Evolutionary conservation across 2,329 filamentous ascomycete genomes (phyloP).

Genomic region (Elsinoe fawcettii): DNA sequence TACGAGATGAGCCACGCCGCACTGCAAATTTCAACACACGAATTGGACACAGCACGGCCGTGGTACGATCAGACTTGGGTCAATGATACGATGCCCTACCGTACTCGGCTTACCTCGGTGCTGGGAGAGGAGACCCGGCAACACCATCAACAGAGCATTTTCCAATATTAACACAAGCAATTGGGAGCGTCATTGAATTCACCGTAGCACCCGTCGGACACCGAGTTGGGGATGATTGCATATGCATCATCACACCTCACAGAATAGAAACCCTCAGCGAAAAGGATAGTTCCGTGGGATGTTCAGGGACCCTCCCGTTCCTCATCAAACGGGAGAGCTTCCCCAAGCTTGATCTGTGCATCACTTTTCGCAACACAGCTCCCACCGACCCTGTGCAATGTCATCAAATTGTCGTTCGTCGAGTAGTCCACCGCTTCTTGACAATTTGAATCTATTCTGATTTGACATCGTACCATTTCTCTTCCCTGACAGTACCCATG

Average conservation of each 20-base stretch:
- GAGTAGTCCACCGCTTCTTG: not conserved
- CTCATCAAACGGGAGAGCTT: slow-evolving; percentile 14
- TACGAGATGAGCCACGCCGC: slow-evolving; percentile 4
- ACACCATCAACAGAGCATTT: not conserved
- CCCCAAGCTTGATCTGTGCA: slow-evolving; percentile 12
- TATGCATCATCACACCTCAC: slow-evolving; percentile 1
- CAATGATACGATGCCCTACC: not conserved
- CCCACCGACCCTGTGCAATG: not conserved
- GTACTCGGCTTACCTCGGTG: not conserved
- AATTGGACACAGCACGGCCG: not conserved
- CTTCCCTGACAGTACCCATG: not conserved
- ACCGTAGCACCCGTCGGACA: slow-evolving; percentile 8
- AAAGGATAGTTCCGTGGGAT: not conserved
- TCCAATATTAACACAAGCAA: too few relatives aligned
- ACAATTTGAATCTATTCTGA: not conserved
- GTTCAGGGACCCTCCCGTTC: slow-evolving; percentile 7
- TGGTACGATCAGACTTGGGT: not conserved
- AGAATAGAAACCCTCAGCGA: not conserved
- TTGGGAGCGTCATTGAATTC: slow-evolving; percentile 10
- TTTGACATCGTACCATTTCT: slow-evolving; percentile 2
- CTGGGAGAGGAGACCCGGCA: slow-evolving; percentile 11
- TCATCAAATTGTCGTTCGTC: not conserved
- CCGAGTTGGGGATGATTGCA: slow-evolving; percentile 13
- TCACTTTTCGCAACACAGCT: not conserved
- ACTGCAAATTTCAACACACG: slow-evolving; percentile 8